Base-by-base conservation (phyloP, 2,329 filamentous ascomycete species). In the Teratosphaeriaceae sp. region DNA sequence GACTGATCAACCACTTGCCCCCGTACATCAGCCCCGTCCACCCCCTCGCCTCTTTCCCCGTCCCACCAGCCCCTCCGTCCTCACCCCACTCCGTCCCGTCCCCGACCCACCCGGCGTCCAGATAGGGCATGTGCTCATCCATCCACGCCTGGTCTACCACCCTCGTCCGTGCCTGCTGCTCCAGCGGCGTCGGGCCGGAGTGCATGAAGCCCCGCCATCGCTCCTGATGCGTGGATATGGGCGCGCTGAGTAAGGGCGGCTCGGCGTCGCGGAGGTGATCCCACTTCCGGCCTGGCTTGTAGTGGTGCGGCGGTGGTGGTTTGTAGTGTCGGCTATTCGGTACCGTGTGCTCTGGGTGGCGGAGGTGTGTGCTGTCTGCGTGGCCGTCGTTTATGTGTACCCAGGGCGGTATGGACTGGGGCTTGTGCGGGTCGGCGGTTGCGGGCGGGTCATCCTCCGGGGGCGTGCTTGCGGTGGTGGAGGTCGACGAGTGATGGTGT, bases 71-170 rank as follows among this genome's bases (percentile, higher is more conserved):
- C 38, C n/a, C n/a, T n/a, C n/a, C n/a, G n/a, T 69, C 68, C 48
- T 73, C 64, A 45, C 38, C 27, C 20, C 40, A 13, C 48, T 73
- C 65, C 46, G 38, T 20, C 20, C 40, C 43, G 13, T 29, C 74
- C 69, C 22, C 74, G 74, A 20, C 72, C 70, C 34, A 72, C 72
- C 78, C 62, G 64, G 26, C 61, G 43, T 66, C 62, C 23, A 69
- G 62, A 42, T 72, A 66, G 3, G 69, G 64, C 58, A 73, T 62
- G 54, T 74, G 71, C 52, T 69, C 64, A 45, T 65, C 63, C 61
- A 73, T 67, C 71, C 71, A 74, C 29, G 64, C 63, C 42, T 65
- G 62, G 45, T 65, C 57, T 44, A 63, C 60, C 2, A 66, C 55
- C 21, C 67, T 60, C 12, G 66, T 53, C 15, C 55, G 52, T 18